These are phyloP conservation scores for Trypanosoma melophagium DNA, from an alignment of 208 protist genomes.

Conservation along the genomic window DNA sequence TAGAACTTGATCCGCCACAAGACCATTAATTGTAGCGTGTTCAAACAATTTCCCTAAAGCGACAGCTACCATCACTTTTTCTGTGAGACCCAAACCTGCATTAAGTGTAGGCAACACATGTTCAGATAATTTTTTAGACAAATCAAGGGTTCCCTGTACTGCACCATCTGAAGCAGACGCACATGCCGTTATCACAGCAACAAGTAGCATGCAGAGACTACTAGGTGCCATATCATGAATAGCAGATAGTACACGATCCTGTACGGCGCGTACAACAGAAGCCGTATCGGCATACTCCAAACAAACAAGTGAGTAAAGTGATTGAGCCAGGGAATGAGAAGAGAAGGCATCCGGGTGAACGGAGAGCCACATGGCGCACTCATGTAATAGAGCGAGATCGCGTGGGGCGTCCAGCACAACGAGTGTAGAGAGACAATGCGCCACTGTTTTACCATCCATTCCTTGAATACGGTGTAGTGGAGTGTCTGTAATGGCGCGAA, in stretches of 20 bases:
- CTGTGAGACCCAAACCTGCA: slow-evolving; percentile 27
- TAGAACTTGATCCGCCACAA: slow-evolving; percentile 17
- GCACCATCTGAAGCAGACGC: slow-evolving; percentile 2
- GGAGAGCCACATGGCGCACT: slow-evolving; percentile 47
- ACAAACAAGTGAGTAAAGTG: slow-evolving; percentile 30
- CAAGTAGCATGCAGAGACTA: slow-evolving; percentile 28
- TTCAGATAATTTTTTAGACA: slow-evolving; percentile 19
- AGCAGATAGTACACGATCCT: slow-evolving; percentile 3
- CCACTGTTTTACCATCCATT: slow-evolving; percentile 39
- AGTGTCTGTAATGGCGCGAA: slow-evolving; percentile 18
- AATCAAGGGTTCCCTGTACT: slow-evolving; percentile 5
- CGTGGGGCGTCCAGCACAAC: slow-evolving; percentile 27
- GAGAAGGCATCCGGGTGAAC: slow-evolving; percentile 26
- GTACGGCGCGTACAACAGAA: slow-evolving; percentile 21
- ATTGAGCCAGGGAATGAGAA: slow-evolving; percentile 25
- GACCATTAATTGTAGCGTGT: background rate
- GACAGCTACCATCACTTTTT: slow-evolving; percentile 29
- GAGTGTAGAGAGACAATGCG: slow-evolving; percentile 46
- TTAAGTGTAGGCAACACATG: slow-evolving; percentile 6
- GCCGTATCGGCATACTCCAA: slow-evolving; percentile 26
- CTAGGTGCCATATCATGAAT: slow-evolving; percentile 20
- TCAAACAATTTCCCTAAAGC: slow-evolving; percentile 21
- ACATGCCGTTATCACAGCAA: slow-evolving; percentile 20
- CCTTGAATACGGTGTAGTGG: slow-evolving; percentile 36
- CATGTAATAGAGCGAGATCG: slow-evolving; percentile 36